Evolutionary conservation across 2,329 filamentous ascomycete genomes (phyloP).

Genomic region (Lasiodiplodia sp.): DNA sequence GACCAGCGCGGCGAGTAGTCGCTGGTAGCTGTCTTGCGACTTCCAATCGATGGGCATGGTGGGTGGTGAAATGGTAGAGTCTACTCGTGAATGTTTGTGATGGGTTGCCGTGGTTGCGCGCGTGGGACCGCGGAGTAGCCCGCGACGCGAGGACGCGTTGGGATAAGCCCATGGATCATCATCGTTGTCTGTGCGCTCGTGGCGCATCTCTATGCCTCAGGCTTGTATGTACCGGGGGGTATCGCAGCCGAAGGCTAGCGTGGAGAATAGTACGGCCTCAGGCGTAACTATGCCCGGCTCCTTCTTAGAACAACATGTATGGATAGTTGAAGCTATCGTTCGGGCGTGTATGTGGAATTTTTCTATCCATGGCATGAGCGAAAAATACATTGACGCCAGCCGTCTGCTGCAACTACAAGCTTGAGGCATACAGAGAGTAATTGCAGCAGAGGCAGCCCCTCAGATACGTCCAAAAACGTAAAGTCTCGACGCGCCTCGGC

Average conservation of each 20-base stretch:
- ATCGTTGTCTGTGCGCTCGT: slow-evolving; percentile 4
- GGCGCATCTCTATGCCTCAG: slow-evolving; percentile 4
- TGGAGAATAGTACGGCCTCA: too few relatives aligned
- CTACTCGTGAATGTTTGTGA: background rate
- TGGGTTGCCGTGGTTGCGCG: slow-evolving; percentile 13
- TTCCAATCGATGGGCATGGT: slow-evolving; percentile 49
- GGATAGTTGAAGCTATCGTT: too few relatives aligned
- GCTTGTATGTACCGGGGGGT: background rate
- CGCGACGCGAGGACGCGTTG: slow-evolving; percentile 14
- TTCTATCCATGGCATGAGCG: too few relatives aligned
- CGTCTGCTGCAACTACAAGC: background rate
- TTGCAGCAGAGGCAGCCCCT: too few relatives aligned
- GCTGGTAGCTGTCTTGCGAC: slow-evolving; percentile 45
- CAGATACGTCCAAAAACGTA: too few relatives aligned
- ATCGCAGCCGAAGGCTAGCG: too few relatives aligned
- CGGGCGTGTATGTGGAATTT: too few relatives aligned
- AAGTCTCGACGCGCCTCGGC: too few relatives aligned
- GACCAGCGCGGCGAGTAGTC: slow-evolving; percentile 51
- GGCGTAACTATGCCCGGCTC: too few relatives aligned
- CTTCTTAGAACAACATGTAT: too few relatives aligned
- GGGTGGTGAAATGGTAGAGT: background rate
- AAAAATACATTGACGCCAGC: too few relatives aligned
- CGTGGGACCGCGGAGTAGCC: background rate
- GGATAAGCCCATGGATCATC: slow-evolving; percentile 8
- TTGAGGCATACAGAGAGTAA: too few relatives aligned